Percentiles rank a stretch among this genome's conserved stretches.
These are phyloP conservation scores for Heliocybe sulcata DNA, from an alignment of 1,284 basidiomycete species.

Conservation along the genomic window DNA sequence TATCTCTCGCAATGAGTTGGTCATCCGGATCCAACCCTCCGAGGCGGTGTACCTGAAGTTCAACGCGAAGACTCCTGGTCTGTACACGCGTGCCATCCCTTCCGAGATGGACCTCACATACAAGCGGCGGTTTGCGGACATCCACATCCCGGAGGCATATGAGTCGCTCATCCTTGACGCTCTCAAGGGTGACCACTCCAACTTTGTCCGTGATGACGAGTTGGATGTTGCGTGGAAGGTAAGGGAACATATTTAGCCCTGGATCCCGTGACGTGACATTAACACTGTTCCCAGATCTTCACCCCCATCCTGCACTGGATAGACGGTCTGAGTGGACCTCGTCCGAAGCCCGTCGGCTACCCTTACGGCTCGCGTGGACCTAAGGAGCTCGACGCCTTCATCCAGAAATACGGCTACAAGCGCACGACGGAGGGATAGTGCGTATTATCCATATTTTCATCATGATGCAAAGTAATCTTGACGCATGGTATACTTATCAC, in stretches of 20 bases:
- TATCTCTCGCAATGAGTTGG: conserved; percentile 91
- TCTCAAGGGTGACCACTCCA: conserved; percentile 83
- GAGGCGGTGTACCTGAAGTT: conserved; percentile 95
- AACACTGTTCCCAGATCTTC: conserved; percentile 60
- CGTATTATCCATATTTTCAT: conserved; percentile 26
- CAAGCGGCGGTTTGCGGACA: conserved; percentile 86
- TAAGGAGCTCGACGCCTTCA: conserved; percentile 72
- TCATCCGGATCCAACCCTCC: conserved; percentile 90
- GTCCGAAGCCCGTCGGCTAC: conserved; percentile 72
- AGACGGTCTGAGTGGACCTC: conserved; percentile 60
- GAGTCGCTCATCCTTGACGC: conserved; percentile 89
- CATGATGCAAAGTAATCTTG: conserved; percentile 2
- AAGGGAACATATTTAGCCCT: neutral
- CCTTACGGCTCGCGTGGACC: conserved; percentile 94
- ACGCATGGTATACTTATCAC: neutral
- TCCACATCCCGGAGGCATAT: conserved; percentile 91
- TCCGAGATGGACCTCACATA: conserved; percentile 97
- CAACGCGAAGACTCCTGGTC: conserved; percentile 89
- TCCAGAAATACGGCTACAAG: conserved; percentile 72
- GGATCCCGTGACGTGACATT: neutral
- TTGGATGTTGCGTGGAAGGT: conserved; percentile 95
- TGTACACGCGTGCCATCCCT: conserved; percentile 83
- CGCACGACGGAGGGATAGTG: conserved; percentile 67
- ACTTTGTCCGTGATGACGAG: conserved; percentile 94
- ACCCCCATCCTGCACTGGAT: conserved; percentile 95